Percentiles rank a stretch among this genome's conserved stretches.
Conservation (phyloP, 164 flowering plant genomes). For the Amborella trichopoda region DNA sequence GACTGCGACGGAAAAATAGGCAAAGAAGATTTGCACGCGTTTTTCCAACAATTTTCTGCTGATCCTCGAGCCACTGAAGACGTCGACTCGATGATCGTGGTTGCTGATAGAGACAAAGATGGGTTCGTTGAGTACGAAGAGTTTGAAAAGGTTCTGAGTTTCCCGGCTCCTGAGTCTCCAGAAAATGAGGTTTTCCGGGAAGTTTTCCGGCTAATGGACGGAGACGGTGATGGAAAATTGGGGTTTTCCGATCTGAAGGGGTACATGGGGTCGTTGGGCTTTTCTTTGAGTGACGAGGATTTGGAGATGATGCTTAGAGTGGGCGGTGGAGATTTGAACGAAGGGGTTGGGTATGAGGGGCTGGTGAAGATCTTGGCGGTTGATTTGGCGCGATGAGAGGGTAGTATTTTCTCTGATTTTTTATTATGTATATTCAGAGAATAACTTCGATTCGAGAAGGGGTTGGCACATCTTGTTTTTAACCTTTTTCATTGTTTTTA, state of each 20-base stretch:
- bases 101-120: slow-evolving; percentile 55
- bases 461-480: too few species aligned
- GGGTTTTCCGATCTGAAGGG: slow-evolving; percentile 53
- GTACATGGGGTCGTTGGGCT: slow-evolving; percentile 50
- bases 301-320: slow-evolving; percentile 54
- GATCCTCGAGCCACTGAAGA: neutral
- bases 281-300: slow-evolving; percentile 50
- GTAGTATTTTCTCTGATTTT: too few species aligned
- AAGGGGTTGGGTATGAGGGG: slow-evolving; percentile 47
- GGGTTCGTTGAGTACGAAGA: slow-evolving; percentile 81
- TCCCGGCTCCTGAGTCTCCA: neutral
- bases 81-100: slow-evolving; percentile 59
- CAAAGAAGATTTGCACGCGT: slow-evolving; percentile 51
- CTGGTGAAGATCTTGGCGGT: slow-evolving; percentile 47
- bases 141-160: slow-evolving; percentile 44
- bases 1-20: slow-evolving; percentile 88
- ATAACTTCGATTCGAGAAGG: too few species aligned
- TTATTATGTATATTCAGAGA: too few species aligned
- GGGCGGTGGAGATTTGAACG: slow-evolving; percentile 45
- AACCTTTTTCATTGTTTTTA: too few species aligned
- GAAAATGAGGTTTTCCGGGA: slow-evolving; percentile 33
- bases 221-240: slow-evolving; percentile 77
- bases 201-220: slow-evolving; percentile 58
- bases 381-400: too few species aligned
- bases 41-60: slow-evolving; percentile 25